Conservation (phyloP, 148 eudicot species). For the Chenopodium album region DNA sequence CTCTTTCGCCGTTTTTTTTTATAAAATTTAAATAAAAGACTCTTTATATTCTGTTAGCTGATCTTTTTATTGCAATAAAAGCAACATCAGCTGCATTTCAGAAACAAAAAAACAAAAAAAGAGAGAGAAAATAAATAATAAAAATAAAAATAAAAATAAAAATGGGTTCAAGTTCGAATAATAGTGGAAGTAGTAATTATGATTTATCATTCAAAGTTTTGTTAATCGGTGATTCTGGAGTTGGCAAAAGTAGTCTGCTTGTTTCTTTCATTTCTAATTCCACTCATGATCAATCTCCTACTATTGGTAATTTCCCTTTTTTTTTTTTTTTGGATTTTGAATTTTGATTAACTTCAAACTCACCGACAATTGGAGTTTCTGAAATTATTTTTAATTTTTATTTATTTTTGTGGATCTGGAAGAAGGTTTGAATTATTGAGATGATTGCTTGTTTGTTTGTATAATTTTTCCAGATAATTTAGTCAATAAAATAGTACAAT, state of each 20-base stretch:
- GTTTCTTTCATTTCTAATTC: constrained; percentile 66
- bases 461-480: not conserved
- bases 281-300: constrained; percentile 65
- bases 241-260: constrained; percentile 65
- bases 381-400: not conserved
- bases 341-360: not conserved
- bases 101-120: no score
- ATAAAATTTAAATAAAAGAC: not conserved
- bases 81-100: not conserved
- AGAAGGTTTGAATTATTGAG: not conserved
- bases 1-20: not conserved
- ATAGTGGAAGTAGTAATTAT: constrained; percentile 42
- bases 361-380: not conserved
- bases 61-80: not conserved
- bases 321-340: not conserved
- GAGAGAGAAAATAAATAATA: not conserved
- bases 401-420: not conserved
- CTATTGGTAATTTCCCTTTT: constrained; percentile 53
- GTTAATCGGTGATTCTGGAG: constrained; percentile 74
- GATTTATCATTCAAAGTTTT: constrained; percentile 77
- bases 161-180: constrained; percentile 34
- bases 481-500: constrained; percentile 7
- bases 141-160: not conserved
- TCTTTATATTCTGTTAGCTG: not conserved
- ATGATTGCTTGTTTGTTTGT: not conserved